Evolutionary conservation across 75 land plant genomes (phyloP), one percentile per base, ranked within the genome.

Genomic region (Pinus tabuliformis): DNA sequence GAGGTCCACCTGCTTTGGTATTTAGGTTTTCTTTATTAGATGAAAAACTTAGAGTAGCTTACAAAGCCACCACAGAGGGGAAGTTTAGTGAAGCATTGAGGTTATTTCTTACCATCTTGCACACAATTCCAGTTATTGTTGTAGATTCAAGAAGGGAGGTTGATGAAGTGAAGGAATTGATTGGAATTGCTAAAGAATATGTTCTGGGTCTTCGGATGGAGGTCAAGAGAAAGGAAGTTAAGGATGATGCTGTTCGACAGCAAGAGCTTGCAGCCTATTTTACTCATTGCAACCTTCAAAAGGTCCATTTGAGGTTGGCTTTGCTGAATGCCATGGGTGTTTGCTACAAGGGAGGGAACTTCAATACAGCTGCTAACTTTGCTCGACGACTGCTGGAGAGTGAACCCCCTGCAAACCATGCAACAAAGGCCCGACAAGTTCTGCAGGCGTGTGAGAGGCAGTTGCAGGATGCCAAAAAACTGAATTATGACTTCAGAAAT

Each of bases 181-280:
- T 89, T 20, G 83, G 87, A 13, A 88, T 88, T 57, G 86, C 77
- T 2, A 90, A 88, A 63, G 92, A 90, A 73, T 90, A 90, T 75
- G 88, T 81, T 57, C 80, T 88, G 24, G 91, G 89, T 61, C 73
- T 90, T 68, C 81, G 83, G 45, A 85, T 90, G 75, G 92, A 90
- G 64, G 76, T 90, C 33, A 88, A 83, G 86, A 88, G 92, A 79
- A 88, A 79, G 68, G 92, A 88, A 64, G 57, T 83, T 7, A 90
- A 77, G 56, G 88, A 86, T 65, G 83, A 90, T 21, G 63, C 83
- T n/a, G 78, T 85, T 59, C 91, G 91, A 17, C 92, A 90, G 64
- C 83, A 89, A n/a, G 92, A 90, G 77, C 84, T 90, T 39, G 91
- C 92, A 52, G 91, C 92, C 17, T 90, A 90, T 73, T 90, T 90